Base-by-base conservation (phyloP, 495 filamentous ascomycete genomes). In the Neurospora hispaniola region DNA sequence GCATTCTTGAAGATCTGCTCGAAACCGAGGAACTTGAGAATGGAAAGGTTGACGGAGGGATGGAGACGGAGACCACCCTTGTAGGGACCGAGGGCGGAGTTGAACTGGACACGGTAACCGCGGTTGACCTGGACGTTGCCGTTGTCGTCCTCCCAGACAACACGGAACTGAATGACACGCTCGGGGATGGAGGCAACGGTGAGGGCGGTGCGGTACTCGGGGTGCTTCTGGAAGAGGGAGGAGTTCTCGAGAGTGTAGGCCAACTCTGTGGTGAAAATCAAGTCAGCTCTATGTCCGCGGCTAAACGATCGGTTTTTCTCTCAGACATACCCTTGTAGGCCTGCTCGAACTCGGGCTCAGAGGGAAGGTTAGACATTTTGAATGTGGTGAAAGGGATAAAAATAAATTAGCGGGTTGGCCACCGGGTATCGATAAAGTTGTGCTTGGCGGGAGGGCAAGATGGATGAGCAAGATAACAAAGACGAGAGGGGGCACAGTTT, bases 1-100 rank as follows among this genome's bases (percentile, higher is more conserved):
- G 96, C 96, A 94, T 99, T 99, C 90, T 99, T 99, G 88, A 99
- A 98, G 85, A 93, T 96, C 88, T 99, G 96, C 90, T 99, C 96
- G 81, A 98, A 98, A 71, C 95, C 96, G 78, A 99, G 87, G 88
- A 98, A 98, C 86, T 99, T 99, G 75, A 99, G 88, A 80, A 99
- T 94, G 76, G 93, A 96, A 73, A 99, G 87, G 86, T 99, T 99
- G 84, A 99, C 96, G 18, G 92, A 89, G 71, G 95, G 96, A 82
- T 99, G 96, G 86, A 99, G 95, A 72, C 96, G 88, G 76, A 98
- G 90, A 79, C 96, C 96, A 75, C 96, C 96, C 88, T 99, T 99
- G 90, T 97, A 99, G 43, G 96, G 96, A 70, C 96, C 96, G 40
- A 99, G 90, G 70, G 96, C 96, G 23, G 93, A 97, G 88, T 98